Conservation (phyloP, 169 alveolate species). For the Plasmodium falciparum region DNA sequence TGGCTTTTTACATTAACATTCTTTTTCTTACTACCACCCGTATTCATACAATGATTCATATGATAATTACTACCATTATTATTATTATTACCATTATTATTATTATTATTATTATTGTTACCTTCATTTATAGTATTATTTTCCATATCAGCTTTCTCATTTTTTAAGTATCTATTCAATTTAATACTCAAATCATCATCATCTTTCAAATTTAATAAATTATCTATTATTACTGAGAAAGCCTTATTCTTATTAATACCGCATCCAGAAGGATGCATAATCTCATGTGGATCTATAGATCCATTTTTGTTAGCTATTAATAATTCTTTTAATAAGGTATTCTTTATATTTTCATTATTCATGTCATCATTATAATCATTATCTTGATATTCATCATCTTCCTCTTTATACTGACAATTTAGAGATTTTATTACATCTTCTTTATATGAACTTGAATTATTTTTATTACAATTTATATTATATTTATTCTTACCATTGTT, state of each 20-base stretch:
- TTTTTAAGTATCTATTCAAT: background rate
- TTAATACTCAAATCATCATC: slow-evolving; percentile 15
- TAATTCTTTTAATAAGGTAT: slow-evolving; percentile 32
- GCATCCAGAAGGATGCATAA: background rate
- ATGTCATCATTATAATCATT: slow-evolving; percentile 9
- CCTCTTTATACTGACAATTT: slow-evolving; percentile 7
- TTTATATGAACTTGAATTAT: background rate
- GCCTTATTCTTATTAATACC: slow-evolving; percentile 27
- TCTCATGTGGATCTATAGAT: no score
- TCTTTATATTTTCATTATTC: slow-evolving; percentile 20
- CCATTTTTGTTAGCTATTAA: slow-evolving; percentile 12
- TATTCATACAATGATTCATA: background rate
- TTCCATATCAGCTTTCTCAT: slow-evolving; percentile 5
- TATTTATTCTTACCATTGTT: background rate
- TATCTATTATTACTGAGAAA: slow-evolving; percentile 8
- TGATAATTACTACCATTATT: background rate
- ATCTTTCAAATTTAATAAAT: slow-evolving; percentile 23
- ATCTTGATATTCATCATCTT: slow-evolving; percentile 20
- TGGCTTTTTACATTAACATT: background rate
- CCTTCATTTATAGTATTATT: background rate
- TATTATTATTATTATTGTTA: background rate
- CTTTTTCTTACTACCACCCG: background rate
- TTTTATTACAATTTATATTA: background rate
- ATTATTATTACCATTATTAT: background rate
- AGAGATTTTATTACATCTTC: slow-evolving; percentile 24